Evolutionary conservation across 2,329 filamentous ascomycete species (phyloP), one percentile per base, ranked within the genome.

Genomic region (Moelleriella libera): DNA sequence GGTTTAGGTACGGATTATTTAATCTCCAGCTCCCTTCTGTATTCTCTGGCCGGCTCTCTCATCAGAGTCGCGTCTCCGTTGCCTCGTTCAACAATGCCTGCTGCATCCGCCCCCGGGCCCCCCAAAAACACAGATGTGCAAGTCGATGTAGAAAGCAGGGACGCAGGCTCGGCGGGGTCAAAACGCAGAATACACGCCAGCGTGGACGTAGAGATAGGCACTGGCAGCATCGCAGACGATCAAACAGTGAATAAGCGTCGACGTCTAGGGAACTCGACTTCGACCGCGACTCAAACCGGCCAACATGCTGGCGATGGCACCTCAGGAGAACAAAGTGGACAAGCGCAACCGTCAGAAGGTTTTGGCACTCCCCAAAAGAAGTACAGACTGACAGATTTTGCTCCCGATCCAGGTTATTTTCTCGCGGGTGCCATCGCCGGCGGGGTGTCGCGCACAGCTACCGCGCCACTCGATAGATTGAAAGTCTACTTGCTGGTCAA

Each of bases 401-500:
- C 88, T 66, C 86, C 85, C 66, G 78, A 88, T 80, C 76, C 84
- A 94, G 92, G 92, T 76, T 98, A 97, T 70, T 98, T 97, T 68
- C 68, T 94, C 69, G 92, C 92, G 64, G 92, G 92, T 73, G 92
- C 88, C 66, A 74, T 94, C 63, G 88, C 90, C 63, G 92, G 92
- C 63, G 90, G 88, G 64, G 83, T 96, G 58, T 97, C 90, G 62
- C 83, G 92, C 62, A 97, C 92, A 61, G 85, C 87, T 53, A 98
- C 92, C 56, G 92, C 92, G 51, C 92, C 92, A 50, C 82, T 98
- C 66, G 92, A 98, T 69, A 88, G 92, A 57, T 74, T 98, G 50
- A 97, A 97, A 70, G 92, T 98, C 54, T 97, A 94, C 64, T 78
- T 98, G 47, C 92, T 98, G 58, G 90, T 94, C 47, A 90, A 94